Conservation (phyloP, 192 early-diverging fungal genomes). For the Entomortierella parvispora region DNA sequence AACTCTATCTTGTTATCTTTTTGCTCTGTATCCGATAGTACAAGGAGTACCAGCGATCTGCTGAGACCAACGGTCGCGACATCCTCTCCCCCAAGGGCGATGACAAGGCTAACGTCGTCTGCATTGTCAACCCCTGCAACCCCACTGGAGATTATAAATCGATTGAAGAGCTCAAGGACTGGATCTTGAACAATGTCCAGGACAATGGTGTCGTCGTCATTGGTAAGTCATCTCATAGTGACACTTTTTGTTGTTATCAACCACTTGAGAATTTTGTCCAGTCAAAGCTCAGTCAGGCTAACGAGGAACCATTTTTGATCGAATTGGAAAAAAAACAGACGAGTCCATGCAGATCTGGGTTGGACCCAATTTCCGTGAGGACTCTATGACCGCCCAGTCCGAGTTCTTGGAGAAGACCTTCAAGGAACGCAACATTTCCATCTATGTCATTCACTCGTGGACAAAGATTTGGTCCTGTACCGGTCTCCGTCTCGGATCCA, state of each 20-base stretch:
- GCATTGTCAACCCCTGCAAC: conserved; percentile 94
- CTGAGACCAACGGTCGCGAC: conserved; percentile 75
- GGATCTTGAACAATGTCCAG: conserved; percentile 79
- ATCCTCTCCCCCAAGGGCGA: conserved; percentile 67
- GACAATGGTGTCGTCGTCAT: conserved; percentile 85
- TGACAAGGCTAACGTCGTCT: conserved; percentile 75
- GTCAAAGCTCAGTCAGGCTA: too few relatives aligned
- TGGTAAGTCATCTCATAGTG: too few relatives aligned
- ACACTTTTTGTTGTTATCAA: too few relatives aligned
- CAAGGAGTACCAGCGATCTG: conserved; percentile 91
- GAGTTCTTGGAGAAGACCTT: conserved; percentile 71
- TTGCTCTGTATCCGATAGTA: conserved; percentile 61
- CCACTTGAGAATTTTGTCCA: too few relatives aligned
- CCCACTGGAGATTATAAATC: conserved; percentile 89
- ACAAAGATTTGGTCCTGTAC: conserved; percentile 96
- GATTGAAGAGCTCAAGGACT: conserved; percentile 76
- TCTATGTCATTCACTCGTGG: conserved; percentile 94
- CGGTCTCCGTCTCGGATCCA: conserved; percentile 87
- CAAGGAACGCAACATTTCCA: conserved; percentile 71
- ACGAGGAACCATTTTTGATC: too few relatives aligned
- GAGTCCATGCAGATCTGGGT: conserved; percentile 98
- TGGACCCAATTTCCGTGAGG: conserved; percentile 78
- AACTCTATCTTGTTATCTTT: not conserved
- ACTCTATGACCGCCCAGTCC: conserved; percentile 83
- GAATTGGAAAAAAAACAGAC: conserved; percentile 68